Evolutionary conservation across 345 rosid species (phyloP).

Genomic region (Eucalyptus polyanthemos): DNA sequence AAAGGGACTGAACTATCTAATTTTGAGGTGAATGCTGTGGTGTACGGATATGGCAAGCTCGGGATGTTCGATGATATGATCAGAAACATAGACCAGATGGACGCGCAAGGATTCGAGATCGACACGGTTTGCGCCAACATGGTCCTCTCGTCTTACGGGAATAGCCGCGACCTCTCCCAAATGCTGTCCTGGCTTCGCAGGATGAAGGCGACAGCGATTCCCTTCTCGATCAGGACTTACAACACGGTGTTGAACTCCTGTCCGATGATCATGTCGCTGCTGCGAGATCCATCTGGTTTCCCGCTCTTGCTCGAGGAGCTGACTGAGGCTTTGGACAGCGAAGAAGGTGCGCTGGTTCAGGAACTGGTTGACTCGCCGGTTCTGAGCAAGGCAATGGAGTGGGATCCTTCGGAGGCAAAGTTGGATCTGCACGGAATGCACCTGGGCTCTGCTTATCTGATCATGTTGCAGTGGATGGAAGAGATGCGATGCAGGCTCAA

Average conservation of each 20-base stretch:
- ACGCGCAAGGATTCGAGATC: constrained; percentile 22
- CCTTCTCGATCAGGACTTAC: constrained; percentile 53
- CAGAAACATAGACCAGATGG: constrained; percentile 30
- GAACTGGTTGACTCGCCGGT: constrained; percentile 41
- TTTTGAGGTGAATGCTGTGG: constrained; percentile 43
- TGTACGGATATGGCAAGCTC: constrained; percentile 51
- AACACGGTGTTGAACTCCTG: constrained; percentile 75
- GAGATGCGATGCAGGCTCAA: constrained; percentile 33
- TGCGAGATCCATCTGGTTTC: constrained; percentile 9
- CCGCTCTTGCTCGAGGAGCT: constrained; percentile 40
- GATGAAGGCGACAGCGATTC: constrained; percentile 30
- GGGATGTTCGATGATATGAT: constrained; percentile 65
- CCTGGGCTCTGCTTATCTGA: constrained; percentile 53
- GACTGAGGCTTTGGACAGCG: constrained; percentile 18
- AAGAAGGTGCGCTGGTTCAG: constrained; percentile 36
- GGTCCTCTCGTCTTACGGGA: constrained; percentile 76
- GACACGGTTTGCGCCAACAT: constrained; percentile 71
- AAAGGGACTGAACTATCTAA: constrained; percentile 22
- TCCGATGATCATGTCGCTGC: constrained; percentile 21
- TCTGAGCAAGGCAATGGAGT: constrained; percentile 36
- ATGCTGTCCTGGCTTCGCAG: constrained; percentile 58
- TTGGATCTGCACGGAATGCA: constrained; percentile 91
- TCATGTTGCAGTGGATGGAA: constrained; percentile 65
- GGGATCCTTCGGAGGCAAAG: constrained; percentile 42
- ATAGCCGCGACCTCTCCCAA: constrained; percentile 29